These are phyloP conservation scores for Aspergillus proliferans DNA, from an alignment of 2,329 filamentous ascomycete genomes.

Conservation along the genomic window DNA sequence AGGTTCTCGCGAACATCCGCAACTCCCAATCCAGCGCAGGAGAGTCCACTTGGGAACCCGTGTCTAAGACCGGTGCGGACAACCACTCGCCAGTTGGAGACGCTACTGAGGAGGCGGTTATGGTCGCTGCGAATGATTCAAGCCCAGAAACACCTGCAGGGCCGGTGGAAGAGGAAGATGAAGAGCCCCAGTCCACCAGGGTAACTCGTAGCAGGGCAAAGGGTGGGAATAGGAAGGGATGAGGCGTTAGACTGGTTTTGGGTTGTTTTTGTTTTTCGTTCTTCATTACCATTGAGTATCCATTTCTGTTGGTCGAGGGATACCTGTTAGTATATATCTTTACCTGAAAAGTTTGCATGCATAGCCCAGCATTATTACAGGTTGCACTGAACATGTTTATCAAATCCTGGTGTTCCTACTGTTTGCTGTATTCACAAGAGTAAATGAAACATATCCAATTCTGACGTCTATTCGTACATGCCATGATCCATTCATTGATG, in stretches of 20 bases:
- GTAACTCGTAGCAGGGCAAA: constrained; percentile 21
- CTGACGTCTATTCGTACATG: too few species aligned
- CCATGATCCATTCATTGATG: too few species aligned
- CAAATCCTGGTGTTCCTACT: too few species aligned
- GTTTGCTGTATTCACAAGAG: too few species aligned
- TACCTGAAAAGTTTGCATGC: too few species aligned
- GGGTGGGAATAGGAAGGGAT: constrained; percentile 18
- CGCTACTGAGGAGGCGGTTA: constrained; percentile 20
- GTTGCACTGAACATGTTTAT: too few species aligned
- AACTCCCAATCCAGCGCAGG: constrained; percentile 9
- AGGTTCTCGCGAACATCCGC: constrained; percentile 62
- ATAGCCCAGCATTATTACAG: too few species aligned
- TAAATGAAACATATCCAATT: too few species aligned
- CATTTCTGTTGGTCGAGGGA: not conserved
- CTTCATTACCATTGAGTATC: not conserved
- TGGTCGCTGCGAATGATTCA: constrained; percentile 20
- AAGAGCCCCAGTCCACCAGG: constrained; percentile 12
- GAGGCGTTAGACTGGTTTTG: constrained; percentile 1
- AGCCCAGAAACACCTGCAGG: constrained; percentile 15
- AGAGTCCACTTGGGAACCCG: constrained; percentile 15
- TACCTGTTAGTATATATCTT: too few species aligned
- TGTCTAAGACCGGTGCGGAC: constrained; percentile 15
- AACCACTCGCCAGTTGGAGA: constrained; percentile 15
- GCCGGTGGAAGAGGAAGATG: constrained; percentile 10
- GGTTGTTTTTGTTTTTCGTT: not conserved